Evolutionary conservation across 1,139 yeast species (phyloP), one percentile per base, ranked within the genome.

Genomic region (Saccharomyces pastorianus): DNA sequence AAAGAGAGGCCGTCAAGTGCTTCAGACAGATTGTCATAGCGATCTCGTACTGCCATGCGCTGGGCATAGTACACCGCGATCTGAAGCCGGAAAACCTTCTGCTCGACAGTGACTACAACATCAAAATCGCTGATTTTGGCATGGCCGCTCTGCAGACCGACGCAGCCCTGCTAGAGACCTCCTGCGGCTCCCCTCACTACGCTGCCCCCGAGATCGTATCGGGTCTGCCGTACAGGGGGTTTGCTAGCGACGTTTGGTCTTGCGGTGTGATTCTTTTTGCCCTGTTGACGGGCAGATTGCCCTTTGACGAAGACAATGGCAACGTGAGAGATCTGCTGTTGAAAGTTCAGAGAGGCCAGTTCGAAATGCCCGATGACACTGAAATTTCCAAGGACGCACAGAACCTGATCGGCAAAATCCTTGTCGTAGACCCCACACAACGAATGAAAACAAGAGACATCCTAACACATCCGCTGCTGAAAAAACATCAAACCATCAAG

Each of bases 151-250:
- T 93, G 51, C 98, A 93, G 71, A 85, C 95, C 46, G 80, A 82
- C 55, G 95, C 86, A 63, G 81, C 85, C 64, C 74, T 93, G 66
- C 76, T 93, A 55, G 97, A 91, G 69, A 93, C 99, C 1, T 85
- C 95, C 34, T 93, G 99, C 73, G 99, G 99, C 1, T 89, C 96
- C 25, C 99, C 99, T 23, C 99, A 93, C 71, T 93, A 93, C 71
- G 99, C 99, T 1, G 88, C 96, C 9, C 99, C 99, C 0, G 99
- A 93, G 70, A 93, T 93, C 61, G 97, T 93, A 3, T 88, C 96
- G 9, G 99, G 99, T 47, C 82, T 85, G 60, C 87, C 83, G 57
- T 93, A 93, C 69, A 98, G 93, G 68, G 99, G 99, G 14, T 93
- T 96, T 20, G 97, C 96, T 29, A 84, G 95, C 32, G 99, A 93